phyloP scores from a whole-genome alignment of 768 basidiomycete genomes.

The Russula griseocarnosa region DNA sequence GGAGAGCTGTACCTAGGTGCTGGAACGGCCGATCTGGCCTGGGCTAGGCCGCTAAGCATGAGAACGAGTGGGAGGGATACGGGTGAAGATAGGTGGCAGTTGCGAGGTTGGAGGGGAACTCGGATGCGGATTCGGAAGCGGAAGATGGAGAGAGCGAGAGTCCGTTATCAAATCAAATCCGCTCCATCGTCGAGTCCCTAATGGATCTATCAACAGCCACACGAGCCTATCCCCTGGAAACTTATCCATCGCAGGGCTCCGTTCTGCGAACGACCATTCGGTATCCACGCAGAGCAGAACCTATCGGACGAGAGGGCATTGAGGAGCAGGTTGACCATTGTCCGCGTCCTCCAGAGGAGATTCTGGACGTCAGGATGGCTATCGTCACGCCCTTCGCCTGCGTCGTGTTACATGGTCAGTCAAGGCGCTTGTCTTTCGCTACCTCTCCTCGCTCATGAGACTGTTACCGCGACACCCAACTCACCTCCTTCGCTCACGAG shows the following conservation, averaged over 20 bases:
- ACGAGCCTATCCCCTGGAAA: conserved; percentile 8
- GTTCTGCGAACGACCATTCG: conserved; percentile 27
- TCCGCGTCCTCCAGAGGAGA: conserved; percentile 23
- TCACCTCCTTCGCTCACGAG: conserved; percentile 19
- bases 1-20: conserved; percentile 3
- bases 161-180: not conserved
- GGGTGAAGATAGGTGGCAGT: not conserved
- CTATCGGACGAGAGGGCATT: conserved; percentile 22
- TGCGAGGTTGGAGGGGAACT: not conserved
- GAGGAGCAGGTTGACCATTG: conserved; percentile 26
- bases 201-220: conserved; percentile 13
- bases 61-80: not conserved
- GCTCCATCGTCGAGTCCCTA: not conserved
- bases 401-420: conserved; percentile 3
- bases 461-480: not conserved
- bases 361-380: conserved; percentile 1
- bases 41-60: conserved; percentile 4
- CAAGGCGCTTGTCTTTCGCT: conserved; percentile 27
- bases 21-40: conserved; percentile 4
- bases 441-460: conserved; percentile 24
- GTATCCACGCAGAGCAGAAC: conserved; percentile 18
- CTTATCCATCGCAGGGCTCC: conserved; percentile 20
- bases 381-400: not conserved
- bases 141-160: not conserved
- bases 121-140: not conserved